phyloP scores from a whole-genome alignment of 768 basidiomycete genomes.

The Jaapia argillacea region DNA sequence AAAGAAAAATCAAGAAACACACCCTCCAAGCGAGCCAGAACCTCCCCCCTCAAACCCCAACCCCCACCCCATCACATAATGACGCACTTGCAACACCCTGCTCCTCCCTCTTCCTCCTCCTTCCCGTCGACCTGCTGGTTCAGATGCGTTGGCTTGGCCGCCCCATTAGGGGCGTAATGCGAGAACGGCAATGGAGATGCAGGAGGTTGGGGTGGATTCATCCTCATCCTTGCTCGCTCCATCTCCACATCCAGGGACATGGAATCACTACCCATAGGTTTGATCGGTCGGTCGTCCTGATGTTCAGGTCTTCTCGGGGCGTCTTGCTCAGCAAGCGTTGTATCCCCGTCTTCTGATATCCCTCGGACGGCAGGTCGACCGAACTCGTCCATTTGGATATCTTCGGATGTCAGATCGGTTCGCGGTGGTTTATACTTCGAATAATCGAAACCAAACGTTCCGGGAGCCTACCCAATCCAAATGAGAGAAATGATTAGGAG shows the following conservation, averaged over 20 bases:
- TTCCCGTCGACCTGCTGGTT: constrained; percentile 11
- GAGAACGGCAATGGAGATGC: constrained; percentile 57
- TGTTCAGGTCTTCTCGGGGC: constrained; percentile 17
- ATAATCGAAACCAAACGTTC: constrained; percentile 73
- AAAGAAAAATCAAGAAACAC: neutral
- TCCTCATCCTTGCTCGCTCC: constrained; percentile 2
- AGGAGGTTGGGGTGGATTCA: constrained; percentile 15
- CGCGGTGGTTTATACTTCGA: constrained; percentile 54
- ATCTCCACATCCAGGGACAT: constrained; percentile 1
- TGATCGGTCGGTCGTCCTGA: constrained; percentile 18
- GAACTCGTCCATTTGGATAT: constrained; percentile 60
- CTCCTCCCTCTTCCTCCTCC: constrained; percentile 37
- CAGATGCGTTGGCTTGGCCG: constrained; percentile 10
- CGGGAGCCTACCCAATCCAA: constrained; percentile 62
- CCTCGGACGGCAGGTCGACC: constrained; percentile 24
- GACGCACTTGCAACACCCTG: constrained; percentile 74
- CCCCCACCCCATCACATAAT: constrained; percentile 89
- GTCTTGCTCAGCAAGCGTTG: constrained; percentile 8
- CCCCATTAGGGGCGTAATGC: constrained; percentile 34
- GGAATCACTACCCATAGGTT: constrained; percentile 12
- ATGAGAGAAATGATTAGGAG: constrained; percentile 5
- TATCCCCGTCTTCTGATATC: constrained; percentile 12
- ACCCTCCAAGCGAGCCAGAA: neutral
- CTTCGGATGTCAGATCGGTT: constrained; percentile 22
- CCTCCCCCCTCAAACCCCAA: no score